phyloP scores from a whole-genome alignment of 1,284 basidiomycete species.

The Cryptococcus floricola region DNA sequence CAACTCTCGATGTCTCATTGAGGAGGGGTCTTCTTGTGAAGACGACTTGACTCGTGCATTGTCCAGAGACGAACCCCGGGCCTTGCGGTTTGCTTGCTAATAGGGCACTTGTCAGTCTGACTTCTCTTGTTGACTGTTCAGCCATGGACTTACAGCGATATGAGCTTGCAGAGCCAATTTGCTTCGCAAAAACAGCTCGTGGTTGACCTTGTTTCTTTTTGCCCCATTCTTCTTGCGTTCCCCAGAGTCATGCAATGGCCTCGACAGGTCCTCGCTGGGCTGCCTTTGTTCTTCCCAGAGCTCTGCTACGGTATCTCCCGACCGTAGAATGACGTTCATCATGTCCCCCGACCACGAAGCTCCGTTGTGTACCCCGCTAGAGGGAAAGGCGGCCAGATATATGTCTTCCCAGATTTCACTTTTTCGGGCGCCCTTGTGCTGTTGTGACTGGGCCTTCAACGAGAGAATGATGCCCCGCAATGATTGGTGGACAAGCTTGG shows the following conservation, averaged over 20 bases:
- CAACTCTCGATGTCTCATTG: slow-evolving; percentile 23
- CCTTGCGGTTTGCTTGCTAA: background rate
- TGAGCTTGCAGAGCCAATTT: slow-evolving; percentile 28
- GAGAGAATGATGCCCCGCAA: background rate
- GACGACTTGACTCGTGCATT: background rate
- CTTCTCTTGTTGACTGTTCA: background rate
- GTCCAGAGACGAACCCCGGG: background rate
- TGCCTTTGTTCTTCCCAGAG: background rate
- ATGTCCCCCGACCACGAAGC: slow-evolving; percentile 12
- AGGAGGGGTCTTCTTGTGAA: slow-evolving; percentile 17
- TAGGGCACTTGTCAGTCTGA: background rate
- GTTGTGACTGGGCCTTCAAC: background rate
- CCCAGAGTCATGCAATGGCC: background rate
- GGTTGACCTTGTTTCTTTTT: slow-evolving; percentile 10
- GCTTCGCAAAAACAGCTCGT: slow-evolving; percentile 28
- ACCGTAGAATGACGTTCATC: background rate
- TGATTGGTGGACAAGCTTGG: background rate
- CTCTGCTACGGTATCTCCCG: slow-evolving; percentile 4
- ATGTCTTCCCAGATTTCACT: background rate
- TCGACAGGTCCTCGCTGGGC: background rate
- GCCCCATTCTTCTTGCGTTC: background rate
- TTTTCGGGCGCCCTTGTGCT: background rate
- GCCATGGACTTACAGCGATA: slow-evolving; percentile 20
- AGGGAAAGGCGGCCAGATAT: slow-evolving; percentile 1
- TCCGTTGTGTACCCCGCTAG: background rate